Conservation (phyloP, 768 basidiomycete genomes). For the Lentinula detonsa region DNA sequence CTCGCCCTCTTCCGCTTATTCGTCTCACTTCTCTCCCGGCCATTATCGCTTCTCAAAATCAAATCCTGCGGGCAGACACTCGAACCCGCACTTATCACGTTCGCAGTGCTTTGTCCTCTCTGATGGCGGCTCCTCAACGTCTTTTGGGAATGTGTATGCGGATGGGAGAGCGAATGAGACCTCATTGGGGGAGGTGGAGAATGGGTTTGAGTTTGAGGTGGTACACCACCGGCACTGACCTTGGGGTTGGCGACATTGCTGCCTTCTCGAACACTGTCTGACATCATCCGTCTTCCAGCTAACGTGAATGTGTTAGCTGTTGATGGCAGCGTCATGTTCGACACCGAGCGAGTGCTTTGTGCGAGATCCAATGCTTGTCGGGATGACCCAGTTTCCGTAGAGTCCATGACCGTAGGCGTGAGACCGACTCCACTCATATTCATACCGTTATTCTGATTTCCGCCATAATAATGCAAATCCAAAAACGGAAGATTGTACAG, state of each 20-base stretch:
- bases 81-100: neutral
- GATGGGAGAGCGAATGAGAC: neutral
- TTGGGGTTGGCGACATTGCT: neutral
- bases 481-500: slow-evolving; percentile 57
- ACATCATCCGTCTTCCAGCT: neutral
- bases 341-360: neutral
- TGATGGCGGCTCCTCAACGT: slow-evolving; percentile 17
- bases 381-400: neutral
- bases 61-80: slow-evolving; percentile 33
- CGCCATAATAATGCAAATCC: slow-evolving; percentile 64
- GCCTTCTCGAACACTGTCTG: neutral
- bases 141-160: neutral
- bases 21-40: slow-evolving; percentile 38
- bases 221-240: neutral
- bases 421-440: slow-evolving; percentile 9
- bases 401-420: neutral
- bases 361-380: slow-evolving; percentile 36
- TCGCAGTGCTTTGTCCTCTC: slow-evolving; percentile 34
- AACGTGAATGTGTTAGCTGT: neutral
- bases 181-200: neutral
- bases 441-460: neutral
- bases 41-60: slow-evolving; percentile 28
- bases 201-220: neutral
- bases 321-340: neutral
- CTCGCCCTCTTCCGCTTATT: slow-evolving; percentile 39